These are phyloP conservation scores for Leccinum rimulosum DNA, from an alignment of 768 basidiomycete genomes.

Conservation along the genomic window DNA sequence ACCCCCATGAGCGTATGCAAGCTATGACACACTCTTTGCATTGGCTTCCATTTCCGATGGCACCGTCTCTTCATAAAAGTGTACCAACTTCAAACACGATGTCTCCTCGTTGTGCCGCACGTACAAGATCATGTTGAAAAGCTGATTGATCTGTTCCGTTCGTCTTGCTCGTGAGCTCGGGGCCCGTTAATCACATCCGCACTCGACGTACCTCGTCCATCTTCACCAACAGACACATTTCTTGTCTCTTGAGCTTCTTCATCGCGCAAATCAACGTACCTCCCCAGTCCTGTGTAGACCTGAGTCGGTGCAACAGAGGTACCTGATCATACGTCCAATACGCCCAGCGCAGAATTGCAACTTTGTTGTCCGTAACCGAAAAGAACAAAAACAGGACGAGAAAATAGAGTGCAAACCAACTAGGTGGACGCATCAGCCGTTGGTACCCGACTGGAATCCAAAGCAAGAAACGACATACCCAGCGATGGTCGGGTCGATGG, in stretches of 20 bases:
- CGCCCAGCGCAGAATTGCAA: conserved; percentile 47
- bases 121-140: conserved; percentile 66
- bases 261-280: conserved; percentile 43
- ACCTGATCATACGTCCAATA: conserved; percentile 69
- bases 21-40: conserved; percentile 49
- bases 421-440: conserved; percentile 20
- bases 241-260: conserved; percentile 46
- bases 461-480: conserved; percentile 38
- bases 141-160: conserved; percentile 52
- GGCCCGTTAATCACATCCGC: background rate
- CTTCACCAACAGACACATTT: conserved; percentile 60
- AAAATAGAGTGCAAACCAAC: conserved; percentile 64
- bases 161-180: background rate
- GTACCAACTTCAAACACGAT: conserved; percentile 63
- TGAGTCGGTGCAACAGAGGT: conserved; percentile 43
- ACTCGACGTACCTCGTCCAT: conserved; percentile 55
- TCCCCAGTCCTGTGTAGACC: conserved; percentile 41
- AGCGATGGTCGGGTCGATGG: conserved; percentile 52
- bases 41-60: conserved; percentile 77
- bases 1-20: background rate
- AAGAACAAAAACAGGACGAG: conserved; percentile 48
- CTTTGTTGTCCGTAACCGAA: conserved; percentile 51
- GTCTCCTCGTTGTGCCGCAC: conserved; percentile 70
- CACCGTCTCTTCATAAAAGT: conserved; percentile 56
- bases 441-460: background rate